A percentile compares a stretch with the other conserved stretches of the same genome.
Evolutionary conservation across 2,329 filamentous ascomycete species (phyloP).

Genomic region (Scedosporium boydii): DNA sequence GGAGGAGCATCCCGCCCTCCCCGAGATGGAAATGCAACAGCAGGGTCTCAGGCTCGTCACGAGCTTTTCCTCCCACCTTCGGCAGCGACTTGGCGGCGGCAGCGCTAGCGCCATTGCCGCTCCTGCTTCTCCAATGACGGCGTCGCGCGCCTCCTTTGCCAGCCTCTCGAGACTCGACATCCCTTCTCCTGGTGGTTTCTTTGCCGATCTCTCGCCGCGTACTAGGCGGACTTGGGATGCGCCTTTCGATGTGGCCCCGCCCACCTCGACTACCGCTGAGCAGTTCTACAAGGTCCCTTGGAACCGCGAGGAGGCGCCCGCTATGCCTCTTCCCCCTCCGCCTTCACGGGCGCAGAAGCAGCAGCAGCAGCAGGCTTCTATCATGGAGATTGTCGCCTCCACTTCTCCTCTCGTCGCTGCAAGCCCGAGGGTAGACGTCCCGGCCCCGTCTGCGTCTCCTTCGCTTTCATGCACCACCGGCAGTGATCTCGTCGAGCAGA

Average conservation of each 20-base stretch:
- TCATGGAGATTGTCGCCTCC: slow-evolving; percentile 4
- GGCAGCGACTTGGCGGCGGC: slow-evolving; percentile 6
- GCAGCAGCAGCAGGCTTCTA: slow-evolving; percentile 3
- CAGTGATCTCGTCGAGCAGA: slow-evolving; percentile 8
- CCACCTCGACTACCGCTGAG: slow-evolving; percentile 85
- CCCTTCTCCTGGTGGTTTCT: slow-evolving; percentile 86
- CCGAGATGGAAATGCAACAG: slow-evolving; percentile 35
- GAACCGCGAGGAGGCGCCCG: slow-evolving; percentile 32
- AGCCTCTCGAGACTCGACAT: slow-evolving; percentile 77
- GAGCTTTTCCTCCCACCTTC: slow-evolving; percentile 16
- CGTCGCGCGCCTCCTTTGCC: slow-evolving; percentile 46
- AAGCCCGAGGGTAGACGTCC: neutral
- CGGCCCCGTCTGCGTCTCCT: neutral
- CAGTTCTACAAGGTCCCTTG: slow-evolving; percentile 85
- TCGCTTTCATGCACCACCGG: neutral
- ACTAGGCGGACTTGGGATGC: slow-evolving; percentile 74
- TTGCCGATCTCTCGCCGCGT: slow-evolving; percentile 69
- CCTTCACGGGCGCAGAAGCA: neutral
- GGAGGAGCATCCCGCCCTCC: slow-evolving; percentile 23
- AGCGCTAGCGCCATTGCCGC: slow-evolving; percentile 9
- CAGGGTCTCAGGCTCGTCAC: slow-evolving; percentile 42
- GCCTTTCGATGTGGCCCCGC: slow-evolving; percentile 47
- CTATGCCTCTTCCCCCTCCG: slow-evolving; percentile 23
- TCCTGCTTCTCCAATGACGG: slow-evolving; percentile 19
- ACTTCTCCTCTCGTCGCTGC: neutral